Evolutionary conservation across 108 stramenopile genomes (phyloP).

Genomic region (Conticribra guillardii): DNA sequence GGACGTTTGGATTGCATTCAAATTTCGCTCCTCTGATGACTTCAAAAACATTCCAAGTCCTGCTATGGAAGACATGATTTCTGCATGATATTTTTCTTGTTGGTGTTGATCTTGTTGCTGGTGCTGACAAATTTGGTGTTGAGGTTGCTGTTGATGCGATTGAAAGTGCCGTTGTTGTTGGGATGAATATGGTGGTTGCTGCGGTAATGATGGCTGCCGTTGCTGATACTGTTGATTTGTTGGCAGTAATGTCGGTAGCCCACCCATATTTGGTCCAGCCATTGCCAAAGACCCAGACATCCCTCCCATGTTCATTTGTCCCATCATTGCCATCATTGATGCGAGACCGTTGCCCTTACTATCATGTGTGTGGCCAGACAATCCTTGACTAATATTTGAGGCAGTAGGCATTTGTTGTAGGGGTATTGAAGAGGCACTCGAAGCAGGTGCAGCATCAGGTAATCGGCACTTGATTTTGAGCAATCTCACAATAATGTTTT

Average conservation of each 20-base stretch:
- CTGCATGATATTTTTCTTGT: conserved; percentile 31
- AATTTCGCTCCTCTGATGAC: conserved; percentile 39
- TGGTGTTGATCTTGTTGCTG: conserved; percentile 13
- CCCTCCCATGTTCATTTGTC: conserved; percentile 1
- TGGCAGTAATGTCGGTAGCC: not conserved
- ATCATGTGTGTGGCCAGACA: not conserved
- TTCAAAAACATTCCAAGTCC: conserved; percentile 47
- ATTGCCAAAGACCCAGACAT: not conserved
- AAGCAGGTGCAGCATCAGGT: conserved; percentile 6
- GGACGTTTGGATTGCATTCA: conserved; percentile 21
- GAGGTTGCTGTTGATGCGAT: not conserved
- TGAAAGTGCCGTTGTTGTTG: conserved; percentile 2
- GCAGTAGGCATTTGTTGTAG: not conserved
- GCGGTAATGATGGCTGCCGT: too few relatives aligned
- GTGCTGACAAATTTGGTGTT: not conserved
- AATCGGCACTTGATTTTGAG: conserved; percentile 41
- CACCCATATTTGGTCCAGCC: not conserved
- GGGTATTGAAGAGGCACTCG: conserved; percentile 1
- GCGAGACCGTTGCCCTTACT: conserved; percentile 10
- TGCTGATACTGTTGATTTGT: conserved; percentile 13
- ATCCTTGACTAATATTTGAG: conserved; percentile 1
- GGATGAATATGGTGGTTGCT: conserved; percentile 6
- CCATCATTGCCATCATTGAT: conserved; percentile 36
- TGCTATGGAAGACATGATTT: conserved; percentile 41
- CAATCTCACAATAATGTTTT: conserved; percentile 23